A percentile compares a stretch with the other conserved stretches of the same genome.
Evolutionary conservation across 352 stramenopile genomes (phyloP).

Genomic region (Phytophthora palmivora): DNA sequence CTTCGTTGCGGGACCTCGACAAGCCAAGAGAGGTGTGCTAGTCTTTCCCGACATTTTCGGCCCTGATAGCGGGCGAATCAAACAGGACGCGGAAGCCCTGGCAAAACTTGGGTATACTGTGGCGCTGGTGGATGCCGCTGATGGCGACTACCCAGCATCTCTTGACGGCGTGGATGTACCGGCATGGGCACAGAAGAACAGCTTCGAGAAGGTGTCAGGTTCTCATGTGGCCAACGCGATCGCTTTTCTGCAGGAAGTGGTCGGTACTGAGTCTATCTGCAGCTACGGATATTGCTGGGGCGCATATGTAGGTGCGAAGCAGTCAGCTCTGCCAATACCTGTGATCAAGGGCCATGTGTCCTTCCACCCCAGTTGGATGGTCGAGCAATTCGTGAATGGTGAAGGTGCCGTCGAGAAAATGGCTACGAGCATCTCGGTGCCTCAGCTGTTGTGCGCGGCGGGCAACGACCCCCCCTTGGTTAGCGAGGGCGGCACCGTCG

Average conservation of each 20-base stretch:
- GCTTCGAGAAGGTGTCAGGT: constrained; percentile 16
- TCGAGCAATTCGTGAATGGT: constrained; percentile 35
- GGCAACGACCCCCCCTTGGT: constrained; percentile 46
- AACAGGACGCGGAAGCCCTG: constrained; percentile 55
- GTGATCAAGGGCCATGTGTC: constrained; percentile 42
- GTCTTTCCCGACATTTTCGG: constrained; percentile 59
- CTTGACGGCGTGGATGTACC: constrained; percentile 5
- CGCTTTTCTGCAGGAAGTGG: constrained; percentile 35
- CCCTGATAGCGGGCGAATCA: constrained; percentile 56
- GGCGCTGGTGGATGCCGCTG: constrained; percentile 47
- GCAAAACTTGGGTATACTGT: constrained; percentile 58
- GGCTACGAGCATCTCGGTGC: constrained; percentile 33
- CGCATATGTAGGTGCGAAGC: constrained; percentile 32
- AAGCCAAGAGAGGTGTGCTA: constrained; percentile 42
- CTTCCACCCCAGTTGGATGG: constrained; percentile 47
- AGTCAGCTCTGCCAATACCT: not conserved
- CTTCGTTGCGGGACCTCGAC: constrained; percentile 41
- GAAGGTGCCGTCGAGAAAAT: constrained; percentile 38
- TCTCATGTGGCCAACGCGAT: constrained; percentile 31
- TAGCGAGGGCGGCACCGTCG: constrained; percentile 30
- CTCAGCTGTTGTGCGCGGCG: constrained; percentile 42
- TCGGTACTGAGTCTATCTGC: constrained; percentile 26
- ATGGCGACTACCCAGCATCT: constrained; percentile 40
- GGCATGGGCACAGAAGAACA: constrained; percentile 25
- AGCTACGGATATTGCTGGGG: constrained; percentile 57